A percentile compares a stretch with the other conserved stretches of the same genome.
Evolutionary conservation across 1,284 basidiomycete species (phyloP).

Genomic region (Sporisorium scitamineum): DNA sequence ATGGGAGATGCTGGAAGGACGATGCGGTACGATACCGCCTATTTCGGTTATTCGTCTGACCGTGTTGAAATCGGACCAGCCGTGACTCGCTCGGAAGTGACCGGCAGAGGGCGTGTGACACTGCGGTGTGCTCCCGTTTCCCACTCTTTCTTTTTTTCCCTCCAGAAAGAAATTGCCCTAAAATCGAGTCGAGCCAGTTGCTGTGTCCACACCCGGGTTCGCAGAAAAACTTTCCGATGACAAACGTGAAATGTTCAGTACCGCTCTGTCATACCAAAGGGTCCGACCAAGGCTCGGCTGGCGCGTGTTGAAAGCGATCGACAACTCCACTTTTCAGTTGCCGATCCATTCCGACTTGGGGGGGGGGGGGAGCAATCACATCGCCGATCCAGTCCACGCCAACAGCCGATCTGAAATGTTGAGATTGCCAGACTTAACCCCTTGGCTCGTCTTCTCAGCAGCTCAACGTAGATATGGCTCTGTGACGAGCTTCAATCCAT

Average conservation of each 20-base stretch:
- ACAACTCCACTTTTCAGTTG: not conserved
- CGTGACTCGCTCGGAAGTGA: slow-evolving; percentile 44
- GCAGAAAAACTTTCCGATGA: no score
- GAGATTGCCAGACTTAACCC: not conserved
- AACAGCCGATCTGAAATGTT: not conserved
- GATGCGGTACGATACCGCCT: slow-evolving; percentile 23
- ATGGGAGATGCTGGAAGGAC: not conserved
- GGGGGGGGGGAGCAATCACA: no score
- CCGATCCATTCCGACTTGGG: slow-evolving; percentile 1
- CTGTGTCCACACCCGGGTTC: no score
- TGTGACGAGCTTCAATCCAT: no score
- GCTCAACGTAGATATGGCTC: not conserved
- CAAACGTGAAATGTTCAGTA: not conserved
- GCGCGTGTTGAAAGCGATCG: not conserved
- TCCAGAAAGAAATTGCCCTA: no score
- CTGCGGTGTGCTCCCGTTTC: slow-evolving; percentile 16
- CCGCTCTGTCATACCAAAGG: not conserved
- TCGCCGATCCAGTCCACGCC: not conserved
- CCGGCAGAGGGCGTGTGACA: slow-evolving; percentile 2
- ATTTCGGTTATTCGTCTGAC: not conserved
- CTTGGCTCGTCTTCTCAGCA: not conserved
- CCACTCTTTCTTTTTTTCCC: not conserved
- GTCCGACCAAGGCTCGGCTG: not conserved
- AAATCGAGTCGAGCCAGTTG: no score
- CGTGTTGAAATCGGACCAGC: slow-evolving; percentile 7